These are phyloP conservation scores for Lachnellula suecica DNA, from an alignment of 2,329 filamentous ascomycete genomes.

Conservation along the genomic window DNA sequence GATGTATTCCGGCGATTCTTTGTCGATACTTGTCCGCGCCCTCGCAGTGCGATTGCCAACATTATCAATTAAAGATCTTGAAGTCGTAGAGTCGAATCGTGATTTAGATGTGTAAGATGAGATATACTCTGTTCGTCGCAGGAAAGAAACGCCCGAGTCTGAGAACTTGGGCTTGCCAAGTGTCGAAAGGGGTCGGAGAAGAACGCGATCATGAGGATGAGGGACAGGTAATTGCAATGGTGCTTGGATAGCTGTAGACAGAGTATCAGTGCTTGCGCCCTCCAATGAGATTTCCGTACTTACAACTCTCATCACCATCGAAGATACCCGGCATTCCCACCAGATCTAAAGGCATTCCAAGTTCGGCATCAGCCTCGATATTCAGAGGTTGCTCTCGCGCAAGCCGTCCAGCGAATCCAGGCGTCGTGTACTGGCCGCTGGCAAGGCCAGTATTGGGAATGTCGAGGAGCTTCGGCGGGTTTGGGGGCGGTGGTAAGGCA, in stretches of 20 bases:
- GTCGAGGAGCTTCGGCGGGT: slow-evolving; percentile 93
- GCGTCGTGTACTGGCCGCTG: slow-evolving; percentile 84
- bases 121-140: slow-evolving; percentile 95
- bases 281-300: slow-evolving; percentile 32
- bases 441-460: slow-evolving; percentile 91
- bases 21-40: slow-evolving; percentile 49
- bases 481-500: slow-evolving; percentile 88
- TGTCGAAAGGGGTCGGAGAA: slow-evolving; percentile 80
- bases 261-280: slow-evolving; percentile 22
- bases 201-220: slow-evolving; percentile 79
- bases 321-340: slow-evolving; percentile 95
- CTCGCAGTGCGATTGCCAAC: slow-evolving; percentile 37
- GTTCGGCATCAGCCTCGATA: slow-evolving; percentile 94
- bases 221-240: slow-evolving; percentile 68
- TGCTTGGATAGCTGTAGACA: slow-evolving; percentile 72
- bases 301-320: slow-evolving; percentile 92
- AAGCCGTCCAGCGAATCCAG: slow-evolving; percentile 84
- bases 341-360: slow-evolving; percentile 95
- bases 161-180: slow-evolving; percentile 80
- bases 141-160: slow-evolving; percentile 83
- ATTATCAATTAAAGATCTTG: slow-evolving; percentile 48
- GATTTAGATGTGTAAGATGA: slow-evolving; percentile 56
- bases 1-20: slow-evolving; percentile 64
- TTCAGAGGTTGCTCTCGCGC: slow-evolving; percentile 91
- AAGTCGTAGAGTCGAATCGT: slow-evolving; percentile 50